These are phyloP conservation scores for Kluyveromyces aestuarii DNA, from an alignment of 805 yeast genomes.

Conservation along the genomic window DNA sequence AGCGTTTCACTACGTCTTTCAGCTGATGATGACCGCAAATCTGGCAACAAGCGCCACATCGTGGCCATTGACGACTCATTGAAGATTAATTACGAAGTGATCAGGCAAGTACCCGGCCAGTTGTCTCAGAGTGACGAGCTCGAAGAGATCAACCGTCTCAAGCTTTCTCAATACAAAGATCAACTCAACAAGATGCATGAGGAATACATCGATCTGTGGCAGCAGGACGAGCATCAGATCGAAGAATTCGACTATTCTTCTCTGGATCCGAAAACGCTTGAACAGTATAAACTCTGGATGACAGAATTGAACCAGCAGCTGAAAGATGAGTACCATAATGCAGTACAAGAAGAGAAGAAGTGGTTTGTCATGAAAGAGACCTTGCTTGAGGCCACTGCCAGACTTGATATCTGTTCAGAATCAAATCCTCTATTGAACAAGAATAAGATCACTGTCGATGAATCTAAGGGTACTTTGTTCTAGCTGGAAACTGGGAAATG, in stretches of 20 bases:
- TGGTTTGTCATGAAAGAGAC: conserved; percentile 27
- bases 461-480: conserved; percentile 2
- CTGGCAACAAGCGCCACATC: conserved; percentile 22
- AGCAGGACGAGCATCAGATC: neutral
- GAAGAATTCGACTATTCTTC: neutral
- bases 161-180: conserved; percentile 21
- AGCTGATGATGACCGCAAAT: conserved; percentile 7
- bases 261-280: conserved; percentile 4
- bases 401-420: conserved; percentile 18
- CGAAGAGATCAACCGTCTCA: conserved; percentile 16
- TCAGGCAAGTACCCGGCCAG: conserved; percentile 24
- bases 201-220: conserved; percentile 7
- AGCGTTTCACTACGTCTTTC: neutral
- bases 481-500: neutral
- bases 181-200: conserved; percentile 23
- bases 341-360: conserved; percentile 18
- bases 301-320: conserved; percentile 15
- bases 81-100: conserved; percentile 27
- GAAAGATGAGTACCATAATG: conserved; percentile 12
- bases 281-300: conserved; percentile 14
- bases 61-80: conserved; percentile 26
- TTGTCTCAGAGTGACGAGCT: conserved; percentile 1
- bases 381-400: conserved; percentile 25
- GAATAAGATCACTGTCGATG: conserved; percentile 1
- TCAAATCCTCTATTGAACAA: neutral